Conservation (phyloP, 345 rosid genomes). For the Boechera retrofracta region DNA sequence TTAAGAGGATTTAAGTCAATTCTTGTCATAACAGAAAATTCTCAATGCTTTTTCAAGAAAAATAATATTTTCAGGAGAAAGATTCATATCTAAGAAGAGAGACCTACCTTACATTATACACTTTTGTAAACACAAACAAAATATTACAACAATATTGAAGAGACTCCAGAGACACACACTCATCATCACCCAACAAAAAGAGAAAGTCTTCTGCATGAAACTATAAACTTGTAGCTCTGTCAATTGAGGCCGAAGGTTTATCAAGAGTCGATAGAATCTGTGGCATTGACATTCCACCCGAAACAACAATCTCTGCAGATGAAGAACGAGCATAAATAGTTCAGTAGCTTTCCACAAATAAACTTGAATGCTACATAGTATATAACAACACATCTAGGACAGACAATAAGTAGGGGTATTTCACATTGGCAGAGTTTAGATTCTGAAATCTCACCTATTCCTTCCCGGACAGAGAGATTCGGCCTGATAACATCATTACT, state of each 20-base stretch:
- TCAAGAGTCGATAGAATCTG: slow-evolving; percentile 80
- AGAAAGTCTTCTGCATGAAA: slow-evolving; percentile 15
- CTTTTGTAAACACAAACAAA: slow-evolving; percentile 38
- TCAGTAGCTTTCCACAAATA: slow-evolving; percentile 2
- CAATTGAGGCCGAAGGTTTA: slow-evolving; percentile 43
- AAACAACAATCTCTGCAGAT: slow-evolving; percentile 88
- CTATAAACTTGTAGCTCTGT: slow-evolving; percentile 48
- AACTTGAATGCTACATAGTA: background rate
- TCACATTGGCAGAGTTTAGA: background rate
- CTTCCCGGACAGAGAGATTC: slow-evolving; percentile 93
- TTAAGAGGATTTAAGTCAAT: background rate
- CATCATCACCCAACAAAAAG: slow-evolving; percentile 25
- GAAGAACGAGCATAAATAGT: slow-evolving; percentile 16
- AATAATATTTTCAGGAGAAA: slow-evolving; percentile 2
- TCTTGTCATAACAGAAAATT: slow-evolving; percentile 3
- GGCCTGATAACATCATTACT: slow-evolving; percentile 92
- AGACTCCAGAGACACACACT: slow-evolving; percentile 25
- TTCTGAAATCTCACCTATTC: slow-evolving; percentile 72
- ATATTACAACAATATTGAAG: slow-evolving; percentile 37
- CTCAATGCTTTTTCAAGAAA: slow-evolving; percentile 17
- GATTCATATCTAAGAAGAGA: slow-evolving; percentile 31
- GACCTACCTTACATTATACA: slow-evolving; percentile 46
- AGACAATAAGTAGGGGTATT: background rate
- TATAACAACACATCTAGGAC: background rate
- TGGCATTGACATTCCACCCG: slow-evolving; percentile 99